Conservation (phyloP, 2,329 filamentous ascomycete genomes). For the Onygena corvina region DNA sequence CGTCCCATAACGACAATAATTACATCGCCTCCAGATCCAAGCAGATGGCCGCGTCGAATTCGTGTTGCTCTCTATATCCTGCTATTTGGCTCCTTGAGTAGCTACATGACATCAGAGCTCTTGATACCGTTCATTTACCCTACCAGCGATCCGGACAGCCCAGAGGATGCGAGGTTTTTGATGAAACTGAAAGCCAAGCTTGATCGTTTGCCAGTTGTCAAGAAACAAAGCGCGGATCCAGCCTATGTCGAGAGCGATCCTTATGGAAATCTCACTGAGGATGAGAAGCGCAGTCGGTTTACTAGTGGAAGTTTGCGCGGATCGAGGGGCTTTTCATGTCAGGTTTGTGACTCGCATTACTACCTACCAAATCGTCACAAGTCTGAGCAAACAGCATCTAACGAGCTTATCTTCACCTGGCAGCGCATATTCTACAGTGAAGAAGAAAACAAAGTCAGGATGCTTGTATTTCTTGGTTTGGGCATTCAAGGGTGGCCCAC, state of each 20-base stretch:
- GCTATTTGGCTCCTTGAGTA: constrained; percentile 26
- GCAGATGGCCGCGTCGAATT: constrained; percentile 26
- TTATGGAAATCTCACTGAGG: constrained; percentile 27
- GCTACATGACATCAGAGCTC: background rate
- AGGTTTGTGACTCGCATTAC: constrained; percentile 24
- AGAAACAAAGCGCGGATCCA: constrained; percentile 28
- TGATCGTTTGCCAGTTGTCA: constrained; percentile 29
- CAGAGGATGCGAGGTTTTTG: constrained; percentile 24
- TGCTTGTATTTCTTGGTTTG: constrained; percentile 57
- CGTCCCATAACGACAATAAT: constrained; percentile 8
- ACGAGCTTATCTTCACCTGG: constrained; percentile 1
- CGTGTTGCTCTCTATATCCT: constrained; percentile 23
- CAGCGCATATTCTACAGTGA: constrained; percentile 55
- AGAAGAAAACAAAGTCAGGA: constrained; percentile 45
- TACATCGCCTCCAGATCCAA: constrained; percentile 9
- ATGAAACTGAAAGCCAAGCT: constrained; percentile 23
- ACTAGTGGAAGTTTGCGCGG: constrained; percentile 32
- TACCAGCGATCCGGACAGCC: constrained; percentile 23
- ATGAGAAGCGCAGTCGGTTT: constrained; percentile 26
- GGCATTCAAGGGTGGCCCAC: constrained; percentile 57
- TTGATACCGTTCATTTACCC: constrained; percentile 4
- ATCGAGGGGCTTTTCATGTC: constrained; percentile 30
- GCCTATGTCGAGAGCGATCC: constrained; percentile 31
- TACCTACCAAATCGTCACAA: background rate
- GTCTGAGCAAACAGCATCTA: background rate